Percentiles rank a stretch among this genome's conserved stretches.
Evolutionary conservation across 1,284 basidiomycete genomes (phyloP).

Genomic region (Trichosporon faecale): DNA sequence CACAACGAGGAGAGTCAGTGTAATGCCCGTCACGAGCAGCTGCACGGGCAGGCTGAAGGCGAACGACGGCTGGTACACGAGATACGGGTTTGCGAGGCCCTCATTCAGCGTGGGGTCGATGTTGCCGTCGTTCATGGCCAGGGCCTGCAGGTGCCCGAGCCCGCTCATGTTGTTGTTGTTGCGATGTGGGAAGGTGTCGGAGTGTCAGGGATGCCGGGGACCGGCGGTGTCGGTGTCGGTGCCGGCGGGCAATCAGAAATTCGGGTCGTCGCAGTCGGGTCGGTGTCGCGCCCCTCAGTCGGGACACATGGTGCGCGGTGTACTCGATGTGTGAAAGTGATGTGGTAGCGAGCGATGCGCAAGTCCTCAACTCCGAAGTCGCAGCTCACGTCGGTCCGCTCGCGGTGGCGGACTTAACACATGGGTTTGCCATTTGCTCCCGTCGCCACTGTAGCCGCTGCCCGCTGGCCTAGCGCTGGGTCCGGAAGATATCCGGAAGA

Average conservation of each 20-base stretch:
- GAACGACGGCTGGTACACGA: constrained; percentile 69
- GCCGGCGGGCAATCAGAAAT: not conserved
- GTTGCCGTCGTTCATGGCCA: not conserved
- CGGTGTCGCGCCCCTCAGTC: not conserved
- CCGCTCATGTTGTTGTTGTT: not conserved
- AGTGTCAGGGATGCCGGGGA: not conserved
- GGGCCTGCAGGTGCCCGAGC: not conserved
- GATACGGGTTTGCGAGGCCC: constrained; percentile 63
- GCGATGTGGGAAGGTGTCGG: not conserved
- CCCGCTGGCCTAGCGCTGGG: not conserved
- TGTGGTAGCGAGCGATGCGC: not conserved
- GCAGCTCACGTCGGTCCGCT: not conserved
- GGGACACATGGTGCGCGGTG: not conserved
- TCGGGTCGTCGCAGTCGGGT: not conserved
- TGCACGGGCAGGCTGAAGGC: constrained; percentile 87
- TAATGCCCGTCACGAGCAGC: constrained; percentile 79
- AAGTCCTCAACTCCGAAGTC: not conserved
- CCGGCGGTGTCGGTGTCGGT: not conserved
- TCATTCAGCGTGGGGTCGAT: not conserved
- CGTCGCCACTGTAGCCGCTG: not conserved
- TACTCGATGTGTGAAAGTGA: not conserved
- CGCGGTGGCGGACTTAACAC: not conserved
- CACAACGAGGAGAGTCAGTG: constrained; percentile 80
- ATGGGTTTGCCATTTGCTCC: not conserved
- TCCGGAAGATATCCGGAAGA: not conserved